Evolutionary conservation across 495 filamentous ascomycete genomes (phyloP), one percentile per base, ranked within the genome.

Genomic region (Aspergillus diversus): DNA sequence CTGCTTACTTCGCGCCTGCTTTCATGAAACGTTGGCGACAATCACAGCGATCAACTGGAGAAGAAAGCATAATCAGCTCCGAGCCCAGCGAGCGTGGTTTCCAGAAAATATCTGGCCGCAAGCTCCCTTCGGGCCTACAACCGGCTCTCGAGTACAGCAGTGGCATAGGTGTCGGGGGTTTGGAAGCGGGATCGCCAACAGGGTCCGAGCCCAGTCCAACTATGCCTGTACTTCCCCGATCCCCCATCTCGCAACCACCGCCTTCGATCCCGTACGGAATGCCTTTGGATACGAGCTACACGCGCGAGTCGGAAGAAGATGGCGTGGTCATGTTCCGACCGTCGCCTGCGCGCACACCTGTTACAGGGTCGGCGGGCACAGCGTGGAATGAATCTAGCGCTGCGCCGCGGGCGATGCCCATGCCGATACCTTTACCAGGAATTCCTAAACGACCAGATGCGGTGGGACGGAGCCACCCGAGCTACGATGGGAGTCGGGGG

Each of bases 51-150:
- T 75, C 82, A 13, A 78, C 76, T 1, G 73, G 69, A 1, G 81
- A 79, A 4, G 82, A 83, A 42, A 81, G 80, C 47, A 75, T 71
- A 5, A 9, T 71, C 7, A 68, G 68, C 33, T 71, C 75, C 0
- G 62, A 49, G 21, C 65, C 77, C 5, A 81, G 81, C 59, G 83
- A 86, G 54, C 80, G 80, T 13, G 83, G 84, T 3, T 86, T 86
- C 63, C 81, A 86, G 62, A 84, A 83, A 63, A 77, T 93, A 5
- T 89, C 89, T 6, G 90, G 90, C 37, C 81, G 86, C 57, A 92
- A 92, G 66, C 76, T 93, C n/a, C 81, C 84, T 5, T 86, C 90
- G 15, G 89, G 37, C 81, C 84, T 42, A 83, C 83, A 37, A 88
- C 90, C 49, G 88, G 89, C 17, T 87, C 92, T 51, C 71, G 89